Evolutionary conservation across 305 asterid genomes (phyloP).

Genomic region (Solanum aculeatissimum): DNA sequence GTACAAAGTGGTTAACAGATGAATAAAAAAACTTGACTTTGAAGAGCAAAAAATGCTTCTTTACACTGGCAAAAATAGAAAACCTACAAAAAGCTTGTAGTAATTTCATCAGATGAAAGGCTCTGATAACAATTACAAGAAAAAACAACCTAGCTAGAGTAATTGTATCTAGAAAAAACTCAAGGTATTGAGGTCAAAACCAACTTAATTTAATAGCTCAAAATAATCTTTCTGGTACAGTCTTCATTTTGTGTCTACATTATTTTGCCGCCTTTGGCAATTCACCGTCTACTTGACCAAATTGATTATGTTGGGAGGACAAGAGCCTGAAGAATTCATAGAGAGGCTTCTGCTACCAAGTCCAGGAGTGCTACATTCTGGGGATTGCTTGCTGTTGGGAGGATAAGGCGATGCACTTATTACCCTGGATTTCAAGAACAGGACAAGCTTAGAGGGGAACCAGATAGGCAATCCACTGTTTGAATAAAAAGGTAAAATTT

Average conservation of each 20-base stretch:
- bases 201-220: not conserved
- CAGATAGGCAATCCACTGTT: not conserved
- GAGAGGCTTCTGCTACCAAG: slow-evolving; percentile 23
- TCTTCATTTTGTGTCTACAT: not conserved
- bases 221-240: not conserved
- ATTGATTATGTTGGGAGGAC: slow-evolving; percentile 15
- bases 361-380: slow-evolving; percentile 28
- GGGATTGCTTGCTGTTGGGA: slow-evolving; percentile 11
- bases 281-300: slow-evolving; percentile 1
- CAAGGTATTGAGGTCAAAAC: not conserved
- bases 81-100: not conserved
- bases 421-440: slow-evolving; percentile 30
- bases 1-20: not conserved
- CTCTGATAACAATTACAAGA: not conserved
- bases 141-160: not conserved
- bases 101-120: not conserved
- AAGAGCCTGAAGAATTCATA: slow-evolving; percentile 27
- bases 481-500: not conserved
- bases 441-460: not conserved
- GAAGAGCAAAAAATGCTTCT: not conserved
- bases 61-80: not conserved
- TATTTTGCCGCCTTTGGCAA: slow-evolving; percentile 1
- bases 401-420: slow-evolving; percentile 37
- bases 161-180: not conserved
- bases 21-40: not conserved